Evolutionary conservation across 2,329 filamentous ascomycete genomes (phyloP).

Genomic region (Colletotrichum paranaense): DNA sequence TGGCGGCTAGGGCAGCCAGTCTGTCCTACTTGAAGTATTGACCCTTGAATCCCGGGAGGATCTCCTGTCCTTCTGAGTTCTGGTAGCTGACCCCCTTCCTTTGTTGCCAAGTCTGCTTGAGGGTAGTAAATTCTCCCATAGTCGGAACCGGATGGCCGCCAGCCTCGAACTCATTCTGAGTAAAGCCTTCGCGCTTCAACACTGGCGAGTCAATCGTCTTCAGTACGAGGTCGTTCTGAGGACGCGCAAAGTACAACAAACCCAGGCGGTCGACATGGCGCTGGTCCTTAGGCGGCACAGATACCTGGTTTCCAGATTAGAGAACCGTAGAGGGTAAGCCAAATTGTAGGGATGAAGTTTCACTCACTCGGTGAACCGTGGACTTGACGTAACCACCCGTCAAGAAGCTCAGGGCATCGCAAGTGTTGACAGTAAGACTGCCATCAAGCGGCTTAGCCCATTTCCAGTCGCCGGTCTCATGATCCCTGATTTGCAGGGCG

Average conservation of each 20-base stretch:
- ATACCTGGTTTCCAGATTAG: conserved; percentile 40
- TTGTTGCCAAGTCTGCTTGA: conserved; percentile 53
- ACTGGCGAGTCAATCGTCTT: conserved; percentile 52
- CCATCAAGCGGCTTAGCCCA: conserved; percentile 61
- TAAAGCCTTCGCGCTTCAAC: conserved; percentile 46
- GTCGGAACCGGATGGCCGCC: conserved; percentile 45
- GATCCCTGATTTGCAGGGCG: conserved; percentile 63
- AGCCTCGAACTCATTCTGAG: conserved; percentile 51
- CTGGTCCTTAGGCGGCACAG: conserved; percentile 53
- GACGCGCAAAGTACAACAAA: conserved; percentile 62
- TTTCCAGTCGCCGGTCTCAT: conserved; percentile 59
- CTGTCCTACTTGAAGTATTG: conserved; percentile 33
- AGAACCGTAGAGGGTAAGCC: fast-evolving
- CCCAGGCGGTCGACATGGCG: conserved; percentile 59
- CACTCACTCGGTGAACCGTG: conserved; percentile 50
- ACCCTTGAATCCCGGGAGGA: conserved; percentile 48
- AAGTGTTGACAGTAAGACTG: conserved; percentile 63
- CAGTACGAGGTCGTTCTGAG: conserved; percentile 51
- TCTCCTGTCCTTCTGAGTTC: conserved; percentile 44
- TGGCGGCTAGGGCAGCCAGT: not conserved
- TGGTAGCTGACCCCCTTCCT: conserved; percentile 41
- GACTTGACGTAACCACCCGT: conserved; percentile 60
- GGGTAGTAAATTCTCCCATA: conserved; percentile 50
- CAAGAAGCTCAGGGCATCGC: conserved; percentile 59
- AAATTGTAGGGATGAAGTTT: fast-evolving